Evolutionary conservation across 805 yeast genomes (phyloP).

Genomic region (Metschnikowia picachoensis): DNA sequence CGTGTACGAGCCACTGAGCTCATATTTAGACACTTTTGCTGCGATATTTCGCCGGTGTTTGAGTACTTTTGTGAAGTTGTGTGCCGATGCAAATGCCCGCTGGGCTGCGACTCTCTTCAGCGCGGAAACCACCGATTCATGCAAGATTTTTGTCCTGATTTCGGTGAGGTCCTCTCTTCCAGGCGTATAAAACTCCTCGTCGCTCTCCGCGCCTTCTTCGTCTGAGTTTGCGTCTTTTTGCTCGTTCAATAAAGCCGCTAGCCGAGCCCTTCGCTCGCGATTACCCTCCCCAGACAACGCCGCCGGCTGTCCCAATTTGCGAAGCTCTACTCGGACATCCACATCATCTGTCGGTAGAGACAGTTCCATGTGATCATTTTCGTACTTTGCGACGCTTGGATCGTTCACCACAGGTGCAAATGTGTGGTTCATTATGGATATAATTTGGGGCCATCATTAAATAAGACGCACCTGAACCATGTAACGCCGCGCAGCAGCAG

Average conservation of each 20-base stretch:
- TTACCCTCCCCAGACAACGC: slow-evolving; percentile 56
- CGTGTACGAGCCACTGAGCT: slow-evolving; percentile 64
- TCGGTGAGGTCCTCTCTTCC: slow-evolving; percentile 53
- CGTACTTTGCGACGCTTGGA: background rate
- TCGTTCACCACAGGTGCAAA: slow-evolving; percentile 18
- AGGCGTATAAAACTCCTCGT: slow-evolving; percentile 84
- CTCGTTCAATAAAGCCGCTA: slow-evolving; percentile 43
- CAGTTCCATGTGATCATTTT: background rate
- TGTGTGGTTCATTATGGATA: slow-evolving; percentile 4
- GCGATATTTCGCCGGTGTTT: slow-evolving; percentile 44
- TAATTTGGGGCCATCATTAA: background rate
- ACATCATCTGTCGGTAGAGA: slow-evolving; percentile 61
- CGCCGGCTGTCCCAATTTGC: slow-evolving; percentile 53
- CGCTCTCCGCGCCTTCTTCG: slow-evolving; percentile 48
- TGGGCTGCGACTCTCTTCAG: slow-evolving; percentile 37
- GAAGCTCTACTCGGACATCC: slow-evolving; percentile 51
- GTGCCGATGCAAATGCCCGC: slow-evolving; percentile 21
- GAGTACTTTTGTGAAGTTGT: slow-evolving; percentile 42
- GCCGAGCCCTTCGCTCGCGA: slow-evolving; percentile 57
- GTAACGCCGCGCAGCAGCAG: no score
- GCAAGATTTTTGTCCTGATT: slow-evolving; percentile 51
- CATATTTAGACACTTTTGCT: slow-evolving; percentile 29
- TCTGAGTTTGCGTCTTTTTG: slow-evolving; percentile 19
- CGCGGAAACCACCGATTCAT: slow-evolving; percentile 48
- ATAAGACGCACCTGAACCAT: background rate